phyloP scores from a whole-genome alignment of 2,329 filamentous ascomycete species.

The Geosmithia flava region DNA sequence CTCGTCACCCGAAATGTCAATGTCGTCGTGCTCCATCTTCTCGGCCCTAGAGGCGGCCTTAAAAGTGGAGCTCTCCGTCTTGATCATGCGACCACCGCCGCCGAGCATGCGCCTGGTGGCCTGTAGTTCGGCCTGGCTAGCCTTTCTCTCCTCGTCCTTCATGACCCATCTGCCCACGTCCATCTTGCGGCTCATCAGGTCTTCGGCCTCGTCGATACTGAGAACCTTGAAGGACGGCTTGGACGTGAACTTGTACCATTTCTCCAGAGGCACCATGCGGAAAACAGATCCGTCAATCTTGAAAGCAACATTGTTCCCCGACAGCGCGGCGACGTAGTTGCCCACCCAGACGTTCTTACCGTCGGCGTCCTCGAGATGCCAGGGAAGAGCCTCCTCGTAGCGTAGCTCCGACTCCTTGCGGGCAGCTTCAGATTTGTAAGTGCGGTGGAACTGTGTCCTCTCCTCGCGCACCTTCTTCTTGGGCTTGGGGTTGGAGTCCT shows the following conservation, averaged over 20 bases:
- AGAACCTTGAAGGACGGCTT: constrained; percentile 71
- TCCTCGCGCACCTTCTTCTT: constrained; percentile 62
- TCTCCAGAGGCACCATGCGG: constrained; percentile 82
- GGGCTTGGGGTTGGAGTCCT: constrained; percentile 37
- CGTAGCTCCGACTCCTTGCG: constrained; percentile 62
- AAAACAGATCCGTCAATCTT: constrained; percentile 60
- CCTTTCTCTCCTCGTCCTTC: constrained; percentile 49
- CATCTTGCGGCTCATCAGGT: constrained; percentile 66
- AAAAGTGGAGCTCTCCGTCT: constrained; percentile 56
- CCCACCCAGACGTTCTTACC: constrained; percentile 92
- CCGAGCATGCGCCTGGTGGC: constrained; percentile 40
- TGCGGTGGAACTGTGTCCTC: constrained; percentile 75
- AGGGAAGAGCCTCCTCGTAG: constrained; percentile 91
- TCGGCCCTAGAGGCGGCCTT: constrained; percentile 48
- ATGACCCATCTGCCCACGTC: constrained; percentile 73
- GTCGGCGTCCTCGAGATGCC: constrained; percentile 95
- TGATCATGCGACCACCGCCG: constrained; percentile 44
- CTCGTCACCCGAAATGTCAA: constrained; percentile 55
- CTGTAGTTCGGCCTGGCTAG: constrained; percentile 44
- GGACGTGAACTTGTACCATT: constrained; percentile 81
- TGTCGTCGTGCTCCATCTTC: constrained; percentile 57
- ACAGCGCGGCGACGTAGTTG: constrained; percentile 79
- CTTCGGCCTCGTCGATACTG: constrained; percentile 76
- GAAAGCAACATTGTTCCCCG: constrained; percentile 72
- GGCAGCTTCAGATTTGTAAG: constrained; percentile 68